Evolutionary conservation across 352 stramenopile species (phyloP).

Genomic region (Phytophthora fragariae): DNA sequence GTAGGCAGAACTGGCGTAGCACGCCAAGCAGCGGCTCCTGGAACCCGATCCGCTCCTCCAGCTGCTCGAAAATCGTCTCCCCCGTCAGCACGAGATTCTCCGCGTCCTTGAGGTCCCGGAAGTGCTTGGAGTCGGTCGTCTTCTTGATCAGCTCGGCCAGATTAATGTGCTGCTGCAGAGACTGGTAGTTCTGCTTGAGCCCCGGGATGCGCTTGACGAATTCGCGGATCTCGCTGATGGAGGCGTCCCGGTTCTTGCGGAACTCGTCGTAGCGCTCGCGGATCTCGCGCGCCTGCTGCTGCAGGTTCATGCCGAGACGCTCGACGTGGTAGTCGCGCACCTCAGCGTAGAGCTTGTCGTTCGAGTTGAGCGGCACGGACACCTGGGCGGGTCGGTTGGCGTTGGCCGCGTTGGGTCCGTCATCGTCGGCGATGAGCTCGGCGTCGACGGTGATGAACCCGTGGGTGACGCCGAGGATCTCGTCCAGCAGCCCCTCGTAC

Average conservation of each 20-base stretch:
- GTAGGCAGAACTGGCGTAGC: constrained; percentile 94
- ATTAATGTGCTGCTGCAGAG: constrained; percentile 98
- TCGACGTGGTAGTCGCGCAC: constrained; percentile 97
- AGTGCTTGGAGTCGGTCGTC: constrained; percentile 92
- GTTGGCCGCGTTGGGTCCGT: constrained; percentile 41
- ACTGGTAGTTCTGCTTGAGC: constrained; percentile 94
- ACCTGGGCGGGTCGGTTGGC: constrained; percentile 75
- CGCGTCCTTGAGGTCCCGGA: constrained; percentile 95
- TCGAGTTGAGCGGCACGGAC: constrained; percentile 95
- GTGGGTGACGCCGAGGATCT: constrained; percentile 95
- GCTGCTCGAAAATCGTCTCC: constrained; percentile 94
- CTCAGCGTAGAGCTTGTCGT: constrained; percentile 95
- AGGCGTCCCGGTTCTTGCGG: constrained; percentile 95
- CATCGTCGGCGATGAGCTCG: constrained; percentile 81
- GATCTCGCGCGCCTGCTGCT: constrained; percentile 48
- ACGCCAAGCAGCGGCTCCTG: constrained; percentile 92
- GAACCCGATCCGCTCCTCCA: constrained; percentile 96
- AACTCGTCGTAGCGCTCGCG: constrained; percentile 95
- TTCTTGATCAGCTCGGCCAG: constrained; percentile 96
- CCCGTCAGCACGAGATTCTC: constrained; percentile 97
- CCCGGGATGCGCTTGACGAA: constrained; percentile 98
- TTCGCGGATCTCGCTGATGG: constrained; percentile 97
- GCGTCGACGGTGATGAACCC: constrained; percentile 87
- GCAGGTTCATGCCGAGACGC: constrained; percentile 92
- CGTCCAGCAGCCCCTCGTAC: constrained; percentile 97